Percentiles rank a stretch among this genome's conserved stretches.
These are phyloP conservation scores for Penicillium dipodomyicola DNA, from an alignment of 495 filamentous ascomycete species.

Conservation along the genomic window DNA sequence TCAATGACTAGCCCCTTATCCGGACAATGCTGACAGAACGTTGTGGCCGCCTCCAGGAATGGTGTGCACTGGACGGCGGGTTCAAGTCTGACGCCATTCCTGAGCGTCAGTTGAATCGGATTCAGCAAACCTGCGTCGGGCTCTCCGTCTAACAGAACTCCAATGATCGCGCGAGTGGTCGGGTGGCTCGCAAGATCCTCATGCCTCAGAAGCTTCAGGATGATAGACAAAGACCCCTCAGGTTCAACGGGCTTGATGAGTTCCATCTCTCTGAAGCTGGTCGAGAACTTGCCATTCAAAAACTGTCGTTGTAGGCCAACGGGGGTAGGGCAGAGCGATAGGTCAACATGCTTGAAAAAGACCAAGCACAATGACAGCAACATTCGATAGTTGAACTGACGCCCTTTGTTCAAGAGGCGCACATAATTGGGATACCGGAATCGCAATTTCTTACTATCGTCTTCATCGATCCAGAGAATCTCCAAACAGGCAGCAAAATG, in stretches of 20 bases:
- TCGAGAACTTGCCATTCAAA: constrained; percentile 34
- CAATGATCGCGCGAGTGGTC: constrained; percentile 41
- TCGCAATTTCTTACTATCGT: constrained; percentile 50
- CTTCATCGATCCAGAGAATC: constrained; percentile 60
- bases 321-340: constrained; percentile 30
- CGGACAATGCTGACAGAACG: constrained; percentile 47
- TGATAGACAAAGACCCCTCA: constrained; percentile 35
- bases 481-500: constrained; percentile 58
- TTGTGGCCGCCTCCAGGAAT: constrained; percentile 50
- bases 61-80: constrained; percentile 55
- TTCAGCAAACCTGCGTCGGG: constrained; percentile 41
- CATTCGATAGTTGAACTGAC: constrained; percentile 43
- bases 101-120: constrained; percentile 45
- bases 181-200: constrained; percentile 26
- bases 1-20: constrained; percentile 36
- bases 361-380: constrained; percentile 45
- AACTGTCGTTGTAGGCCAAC: constrained; percentile 29
- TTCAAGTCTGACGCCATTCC: constrained; percentile 53
- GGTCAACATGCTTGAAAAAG: constrained; percentile 43
- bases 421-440: constrained; percentile 54
- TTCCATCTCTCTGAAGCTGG: constrained; percentile 39
- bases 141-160: constrained; percentile 45
- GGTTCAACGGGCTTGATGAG: constrained; percentile 35
- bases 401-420: constrained; percentile 55
- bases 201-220: constrained; percentile 46